Base-by-base conservation (phyloP, 2,329 filamentous ascomycete species). In the Pseudopyricularia cyperi region DNA sequence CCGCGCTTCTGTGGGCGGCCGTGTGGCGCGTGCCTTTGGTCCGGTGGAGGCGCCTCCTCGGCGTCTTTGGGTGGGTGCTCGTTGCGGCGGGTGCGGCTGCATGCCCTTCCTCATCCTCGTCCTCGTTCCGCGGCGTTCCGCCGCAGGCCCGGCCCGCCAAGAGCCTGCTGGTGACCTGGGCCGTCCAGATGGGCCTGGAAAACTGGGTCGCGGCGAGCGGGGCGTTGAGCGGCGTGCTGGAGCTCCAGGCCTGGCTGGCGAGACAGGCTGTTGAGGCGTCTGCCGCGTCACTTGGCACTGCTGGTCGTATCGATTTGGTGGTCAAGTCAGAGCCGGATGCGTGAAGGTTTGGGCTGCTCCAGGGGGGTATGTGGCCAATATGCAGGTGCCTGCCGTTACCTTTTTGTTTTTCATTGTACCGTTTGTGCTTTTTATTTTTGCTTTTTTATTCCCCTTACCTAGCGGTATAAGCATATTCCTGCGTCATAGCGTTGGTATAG, bases 31-130 rank as follows among this genome's bases (percentile, higher is more conserved):
- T 74, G 4, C 67, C 71, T 2, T 62, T 76, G 33, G 61, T 68
- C 3, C 65, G 63, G 5, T 76, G 74, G 73, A 70, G 71, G 53
- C 59, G 64, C 2, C 63, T 73, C 24, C 62, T 74, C 14, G 74
- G 74, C 32, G 67, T 79, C 14, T 73, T 73, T 52, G 62, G 68
- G 49, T 77, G 74, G 74, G 62, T 72, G 55, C 55, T 75, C 47
- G 65, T 68, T 8, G 60, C 75, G 9, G 63, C 68, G 15, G 17
- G 17, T 11, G 19, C 39, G 22, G 28, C 28, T 4, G 28, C 28
- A 9, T 30, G 5, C 5, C 5, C 28, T 4, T 30, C 28, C 28
- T 5, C 28, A 4, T 4, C 28, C 28, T 30, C 28, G 4, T 46
- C 42, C 12, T 37, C 48, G 17, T 11, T 32, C 66, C 71, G 8